Base-by-base conservation (phyloP, 129 eudicot genomes). In the Artemisia tridentata region DNA sequence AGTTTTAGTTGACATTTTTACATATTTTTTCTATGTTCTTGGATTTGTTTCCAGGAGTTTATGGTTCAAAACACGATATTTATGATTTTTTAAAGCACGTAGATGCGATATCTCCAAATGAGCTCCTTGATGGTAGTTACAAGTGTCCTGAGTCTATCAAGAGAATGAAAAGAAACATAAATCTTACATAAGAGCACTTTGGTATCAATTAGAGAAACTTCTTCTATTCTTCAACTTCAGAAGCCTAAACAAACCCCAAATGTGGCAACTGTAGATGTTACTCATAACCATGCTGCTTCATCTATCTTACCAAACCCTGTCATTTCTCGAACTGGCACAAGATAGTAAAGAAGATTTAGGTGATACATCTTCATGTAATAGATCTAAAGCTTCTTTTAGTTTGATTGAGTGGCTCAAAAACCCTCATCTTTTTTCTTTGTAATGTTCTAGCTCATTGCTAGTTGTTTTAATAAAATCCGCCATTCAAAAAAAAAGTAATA, bases 81-180 rank as follows among this genome's bases (percentile, higher is more conserved):
- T 75, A 73, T 71, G 99, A 93, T 70, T 72, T 89, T 75, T 82
- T 85, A 58, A 87, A 85, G 74, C 77, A 83, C 68, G 71, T 85
- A 19, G 85, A 93, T 58, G 99, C 87, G 54, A 76, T 82, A 48
- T 78, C 96, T 63, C 66, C 87, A 72, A 79, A 80, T 67, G 88
- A 90, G 57, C 96, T 93, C 63, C 96, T 93, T 67, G 83, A 74
- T 77, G 97, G 91, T 53, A 90, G 79, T 74, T 84, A 77, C 78
- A 84, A 73, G 55, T 73, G 80, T 76, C 89, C 86, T 54, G 65
- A 46, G 49, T 72, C 68, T 55, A 54, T 71, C 31, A 84, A 80
- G 96, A 87, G 60, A 93, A 84, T 78, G 97, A 83, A 63, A 90
- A 88, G 84, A 79, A 69, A 72, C 78, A 13, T 78, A 82, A 76